Percentiles rank a stretch among this genome's conserved stretches.
Evolutionary conservation across 768 basidiomycete species (phyloP).

Genomic region (Serendipita sp.): DNA sequence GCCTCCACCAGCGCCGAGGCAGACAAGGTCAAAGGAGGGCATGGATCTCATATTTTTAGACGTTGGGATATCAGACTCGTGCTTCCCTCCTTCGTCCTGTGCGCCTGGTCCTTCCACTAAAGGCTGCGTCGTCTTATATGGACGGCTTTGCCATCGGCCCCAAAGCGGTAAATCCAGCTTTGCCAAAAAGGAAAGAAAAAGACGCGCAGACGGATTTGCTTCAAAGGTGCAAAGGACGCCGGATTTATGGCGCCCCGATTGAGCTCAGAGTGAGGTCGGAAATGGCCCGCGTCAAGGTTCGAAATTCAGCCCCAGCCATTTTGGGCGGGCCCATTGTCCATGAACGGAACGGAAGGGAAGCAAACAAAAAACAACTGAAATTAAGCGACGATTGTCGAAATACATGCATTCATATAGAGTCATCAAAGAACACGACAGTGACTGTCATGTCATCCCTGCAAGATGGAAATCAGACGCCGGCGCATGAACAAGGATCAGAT

Average conservation of each 20-base stretch:
- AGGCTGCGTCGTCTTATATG: neutral
- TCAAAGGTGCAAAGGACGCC: too few species aligned
- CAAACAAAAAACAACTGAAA: too few species aligned
- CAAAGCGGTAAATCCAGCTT: neutral
- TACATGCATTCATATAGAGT: neutral
- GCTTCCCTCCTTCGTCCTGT: too few species aligned
- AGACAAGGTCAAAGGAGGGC: slow-evolving; percentile 52
- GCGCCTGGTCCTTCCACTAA: too few species aligned
- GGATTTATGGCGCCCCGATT: too few species aligned
- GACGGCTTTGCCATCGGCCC: neutral
- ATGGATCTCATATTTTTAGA: slow-evolving; percentile 14
- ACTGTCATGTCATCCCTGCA: slow-evolving; percentile 23
- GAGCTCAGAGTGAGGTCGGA: too few species aligned
- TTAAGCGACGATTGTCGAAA: too few species aligned
- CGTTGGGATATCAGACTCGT: too few species aligned
- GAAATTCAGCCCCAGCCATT: neutral
- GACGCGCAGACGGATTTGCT: neutral
- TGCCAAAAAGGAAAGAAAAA: neutral
- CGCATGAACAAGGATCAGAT: neutral
- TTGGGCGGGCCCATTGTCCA: neutral
- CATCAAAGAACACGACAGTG: slow-evolving; percentile 14
- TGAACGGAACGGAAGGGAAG: too few species aligned
- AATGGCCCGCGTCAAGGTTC: neutral
- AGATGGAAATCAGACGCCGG: neutral
- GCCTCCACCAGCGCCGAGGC: slow-evolving; percentile 77